Percentiles rank a stretch among this genome's conserved stretches.
Conservation (phyloP, 2,329 filamentous ascomycete species). For the Colletotrichum noveboracense region DNA sequence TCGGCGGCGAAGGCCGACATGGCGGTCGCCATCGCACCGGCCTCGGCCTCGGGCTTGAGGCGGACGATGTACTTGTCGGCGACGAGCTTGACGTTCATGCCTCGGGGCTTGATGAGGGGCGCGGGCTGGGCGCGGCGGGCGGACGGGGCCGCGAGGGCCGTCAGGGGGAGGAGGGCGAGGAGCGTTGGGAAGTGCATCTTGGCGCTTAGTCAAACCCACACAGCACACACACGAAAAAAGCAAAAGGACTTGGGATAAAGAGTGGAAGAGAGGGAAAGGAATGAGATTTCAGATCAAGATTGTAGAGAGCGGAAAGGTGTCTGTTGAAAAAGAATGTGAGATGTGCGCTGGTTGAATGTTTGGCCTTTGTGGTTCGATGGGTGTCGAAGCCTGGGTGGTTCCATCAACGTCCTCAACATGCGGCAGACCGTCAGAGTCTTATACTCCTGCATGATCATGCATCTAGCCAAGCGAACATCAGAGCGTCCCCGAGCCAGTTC, state of each 20-base stretch:
- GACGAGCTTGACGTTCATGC: conserved; percentile 31
- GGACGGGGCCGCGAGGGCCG: conserved; percentile 11
- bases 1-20: conserved; percentile 32
- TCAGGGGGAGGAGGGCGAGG: conserved; percentile 12
- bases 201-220: not conserved
- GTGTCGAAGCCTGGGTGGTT: not conserved
- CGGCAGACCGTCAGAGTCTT: not conserved
- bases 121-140: conserved; percentile 35
- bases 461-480: not conserved
- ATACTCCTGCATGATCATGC: not conserved
- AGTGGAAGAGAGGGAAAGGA: not conserved
- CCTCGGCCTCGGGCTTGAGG: conserved; percentile 31
- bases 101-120: conserved; percentile 36
- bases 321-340: not conserved
- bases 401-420: not conserved
- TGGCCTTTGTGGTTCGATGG: not conserved
- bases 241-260: not conserved
- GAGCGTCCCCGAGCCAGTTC: not conserved
- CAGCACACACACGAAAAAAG: not conserved
- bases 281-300: not conserved
- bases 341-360: not conserved
- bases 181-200: conserved; percentile 16
- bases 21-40: conserved; percentile 27
- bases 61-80: conserved; percentile 43
- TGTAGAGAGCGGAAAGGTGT: not conserved